These are phyloP conservation scores for Chaetomium cochliodes DNA, from an alignment of 495 filamentous ascomycete species.

Conservation along the genomic window DNA sequence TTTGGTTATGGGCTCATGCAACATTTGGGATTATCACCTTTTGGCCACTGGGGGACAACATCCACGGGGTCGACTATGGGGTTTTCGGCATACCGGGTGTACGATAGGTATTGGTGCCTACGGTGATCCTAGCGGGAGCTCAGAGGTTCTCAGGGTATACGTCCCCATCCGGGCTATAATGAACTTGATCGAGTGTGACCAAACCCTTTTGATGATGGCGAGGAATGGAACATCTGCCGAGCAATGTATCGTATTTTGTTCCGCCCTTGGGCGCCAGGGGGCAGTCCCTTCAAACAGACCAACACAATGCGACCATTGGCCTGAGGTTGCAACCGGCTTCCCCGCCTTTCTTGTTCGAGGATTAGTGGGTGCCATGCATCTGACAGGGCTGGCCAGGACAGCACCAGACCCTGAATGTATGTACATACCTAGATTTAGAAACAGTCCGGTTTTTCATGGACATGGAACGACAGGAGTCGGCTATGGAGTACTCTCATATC, in stretches of 20 bases:
- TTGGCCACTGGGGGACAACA: not conserved
- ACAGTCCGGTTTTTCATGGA: too few species aligned
- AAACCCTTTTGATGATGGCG: not conserved
- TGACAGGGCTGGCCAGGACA: conserved; percentile 11
- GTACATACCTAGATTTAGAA: not conserved
- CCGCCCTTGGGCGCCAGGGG: not conserved
- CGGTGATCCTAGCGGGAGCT: not conserved
- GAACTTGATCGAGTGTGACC: not conserved
- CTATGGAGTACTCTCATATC: too few species aligned
- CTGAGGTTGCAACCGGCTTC: not conserved
- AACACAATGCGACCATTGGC: conserved; percentile 5
- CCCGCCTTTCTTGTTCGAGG: not conserved
- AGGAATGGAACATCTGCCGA: not conserved
- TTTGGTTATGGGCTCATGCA: not conserved
- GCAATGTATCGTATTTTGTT: not conserved
- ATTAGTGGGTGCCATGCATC: conserved; percentile 1
- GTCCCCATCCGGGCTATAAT: not conserved
- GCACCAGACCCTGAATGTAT: not conserved
- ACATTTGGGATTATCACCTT: not conserved
- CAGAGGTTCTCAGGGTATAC: not conserved
- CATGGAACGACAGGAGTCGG: too few species aligned
- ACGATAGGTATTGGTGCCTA: conserved; percentile 24
- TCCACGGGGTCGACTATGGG: not conserved
- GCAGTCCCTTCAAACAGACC: conserved; percentile 6
- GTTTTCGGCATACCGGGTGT: conserved; percentile 16